Percentiles rank a stretch among this genome's conserved stretches.
These are phyloP conservation scores for Myriosclerotinia scirpicola DNA, from an alignment of 2,329 filamentous ascomycete species.

Conservation along the genomic window DNA sequence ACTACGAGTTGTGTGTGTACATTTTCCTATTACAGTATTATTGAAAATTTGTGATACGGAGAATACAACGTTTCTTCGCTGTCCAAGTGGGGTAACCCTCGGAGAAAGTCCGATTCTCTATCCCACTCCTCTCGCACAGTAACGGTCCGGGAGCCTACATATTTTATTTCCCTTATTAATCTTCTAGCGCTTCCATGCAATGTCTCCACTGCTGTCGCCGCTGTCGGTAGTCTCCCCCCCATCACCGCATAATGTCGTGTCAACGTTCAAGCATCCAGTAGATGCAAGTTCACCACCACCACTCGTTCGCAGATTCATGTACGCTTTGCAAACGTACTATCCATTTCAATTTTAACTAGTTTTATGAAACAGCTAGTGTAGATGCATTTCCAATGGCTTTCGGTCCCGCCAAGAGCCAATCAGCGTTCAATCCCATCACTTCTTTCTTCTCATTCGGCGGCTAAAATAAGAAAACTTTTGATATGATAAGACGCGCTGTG, in stretches of 20 bases:
- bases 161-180: slow-evolving; percentile 17
- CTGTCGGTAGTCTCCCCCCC: slow-evolving; percentile 22
- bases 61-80: slow-evolving; percentile 14
- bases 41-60: neutral
- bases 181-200: slow-evolving; percentile 24
- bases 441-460: slow-evolving; percentile 15
- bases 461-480: slow-evolving; percentile 2
- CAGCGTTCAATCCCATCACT: neutral
- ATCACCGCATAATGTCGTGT: slow-evolving; percentile 22
- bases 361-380: neutral
- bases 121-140: slow-evolving; percentile 4
- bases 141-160: slow-evolving; percentile 10
- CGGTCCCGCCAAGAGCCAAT: slow-evolving; percentile 12
- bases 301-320: slow-evolving; percentile 16
- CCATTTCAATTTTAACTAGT: slow-evolving; percentile 4
- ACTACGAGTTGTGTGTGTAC: neutral
- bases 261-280: slow-evolving; percentile 14
- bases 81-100: slow-evolving; percentile 7
- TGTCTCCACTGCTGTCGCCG: slow-evolving; percentile 11
- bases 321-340: slow-evolving; percentile 12
- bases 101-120: slow-evolving; percentile 11
- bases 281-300: slow-evolving; percentile 10
- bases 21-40: neutral
- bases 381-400: neutral
- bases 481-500: slow-evolving; percentile 14